Percentiles rank a stretch among this genome's conserved stretches.
These are phyloP conservation scores for Pyronema omphalodes DNA, from an alignment of 495 filamentous ascomycete species.

Conservation along the genomic window DNA sequence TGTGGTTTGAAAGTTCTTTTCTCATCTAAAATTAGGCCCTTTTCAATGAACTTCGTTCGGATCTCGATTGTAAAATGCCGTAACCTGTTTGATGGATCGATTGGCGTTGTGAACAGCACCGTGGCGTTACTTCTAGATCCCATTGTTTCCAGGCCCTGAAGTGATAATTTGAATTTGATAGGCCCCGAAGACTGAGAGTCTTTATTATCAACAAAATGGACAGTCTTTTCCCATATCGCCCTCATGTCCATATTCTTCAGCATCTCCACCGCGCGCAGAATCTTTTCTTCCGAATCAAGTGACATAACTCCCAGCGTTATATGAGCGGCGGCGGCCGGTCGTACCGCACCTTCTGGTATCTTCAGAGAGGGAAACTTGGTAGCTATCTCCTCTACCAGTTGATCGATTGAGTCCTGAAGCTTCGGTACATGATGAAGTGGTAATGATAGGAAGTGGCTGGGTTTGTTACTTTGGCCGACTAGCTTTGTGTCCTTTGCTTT, in stretches of 20 bases:
- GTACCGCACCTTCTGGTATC: conserved; percentile 42
- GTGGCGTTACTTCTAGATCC: conserved; percentile 26
- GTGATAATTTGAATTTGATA: conserved; percentile 24
- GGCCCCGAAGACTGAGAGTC: background rate
- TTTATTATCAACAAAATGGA: background rate
- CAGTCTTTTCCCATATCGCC: conserved; percentile 28
- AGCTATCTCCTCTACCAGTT: conserved; percentile 41
- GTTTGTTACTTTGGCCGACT: conserved; percentile 23
- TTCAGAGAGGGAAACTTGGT: conserved; percentile 18
- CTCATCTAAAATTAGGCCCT: conserved; percentile 43
- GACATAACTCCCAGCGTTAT: conserved; percentile 79
- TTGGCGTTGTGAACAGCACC: conserved; percentile 32
- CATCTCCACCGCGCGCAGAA: conserved; percentile 40
- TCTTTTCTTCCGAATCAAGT: conserved; percentile 35
- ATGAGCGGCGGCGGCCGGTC: conserved; percentile 67
- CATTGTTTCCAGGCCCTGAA: conserved; percentile 34
- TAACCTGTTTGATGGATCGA: conserved; percentile 38
- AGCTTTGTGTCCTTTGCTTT: too few relatives aligned
- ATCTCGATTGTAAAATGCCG: conserved; percentile 45
- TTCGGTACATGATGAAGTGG: conserved; percentile 52
- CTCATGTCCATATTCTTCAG: conserved; percentile 36
- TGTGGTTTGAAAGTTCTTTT: conserved; percentile 55
- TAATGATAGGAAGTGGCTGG: conserved; percentile 83
- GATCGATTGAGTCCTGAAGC: conserved; percentile 38
- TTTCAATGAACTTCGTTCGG: conserved; percentile 39